A percentile compares a stretch with the other conserved stretches of the same genome.
These are phyloP conservation scores for Udeniomyces megalosporus DNA, from an alignment of 768 basidiomycete species.

Conservation along the genomic window DNA sequence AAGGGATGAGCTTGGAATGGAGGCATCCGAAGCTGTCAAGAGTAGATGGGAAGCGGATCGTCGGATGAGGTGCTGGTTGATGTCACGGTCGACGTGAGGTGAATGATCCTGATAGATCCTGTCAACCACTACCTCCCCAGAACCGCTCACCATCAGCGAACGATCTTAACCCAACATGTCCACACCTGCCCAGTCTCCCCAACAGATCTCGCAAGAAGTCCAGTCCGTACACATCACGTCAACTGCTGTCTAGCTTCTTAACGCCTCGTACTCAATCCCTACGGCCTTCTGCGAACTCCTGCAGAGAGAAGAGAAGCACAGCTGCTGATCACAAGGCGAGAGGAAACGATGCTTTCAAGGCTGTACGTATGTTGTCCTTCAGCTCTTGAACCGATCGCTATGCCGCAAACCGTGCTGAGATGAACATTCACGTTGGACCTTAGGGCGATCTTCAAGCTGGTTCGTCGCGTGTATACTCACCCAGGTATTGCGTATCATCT, in stretches of 20 bases:
- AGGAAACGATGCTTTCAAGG: conserved; percentile 15
- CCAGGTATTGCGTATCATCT: background rate
- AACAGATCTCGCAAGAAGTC: no score
- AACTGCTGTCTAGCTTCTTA: no score
- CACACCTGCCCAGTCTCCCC: no score
- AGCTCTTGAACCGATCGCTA: background rate
- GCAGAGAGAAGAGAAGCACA: background rate
- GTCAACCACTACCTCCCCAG: no score
- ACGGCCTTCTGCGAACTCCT: no score
- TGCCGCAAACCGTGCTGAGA: background rate
- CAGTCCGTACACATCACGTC: no score
- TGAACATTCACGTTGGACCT: background rate
- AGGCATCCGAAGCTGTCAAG: conserved; percentile 7
- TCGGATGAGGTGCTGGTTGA: background rate
- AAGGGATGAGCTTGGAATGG: conserved; percentile 14
- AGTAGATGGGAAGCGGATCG: background rate
- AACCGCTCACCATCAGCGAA: no score
- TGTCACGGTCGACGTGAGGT: no score
- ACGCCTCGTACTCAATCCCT: background rate
- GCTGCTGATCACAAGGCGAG: conserved; percentile 2
- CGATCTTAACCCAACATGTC: no score
- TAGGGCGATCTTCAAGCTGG: background rate
- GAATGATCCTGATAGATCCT: no score
- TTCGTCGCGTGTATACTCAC: background rate
- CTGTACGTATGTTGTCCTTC: background rate